phyloP scores from a whole-genome alignment of 441 rosid species.

The Mallotus repandus region DNA sequence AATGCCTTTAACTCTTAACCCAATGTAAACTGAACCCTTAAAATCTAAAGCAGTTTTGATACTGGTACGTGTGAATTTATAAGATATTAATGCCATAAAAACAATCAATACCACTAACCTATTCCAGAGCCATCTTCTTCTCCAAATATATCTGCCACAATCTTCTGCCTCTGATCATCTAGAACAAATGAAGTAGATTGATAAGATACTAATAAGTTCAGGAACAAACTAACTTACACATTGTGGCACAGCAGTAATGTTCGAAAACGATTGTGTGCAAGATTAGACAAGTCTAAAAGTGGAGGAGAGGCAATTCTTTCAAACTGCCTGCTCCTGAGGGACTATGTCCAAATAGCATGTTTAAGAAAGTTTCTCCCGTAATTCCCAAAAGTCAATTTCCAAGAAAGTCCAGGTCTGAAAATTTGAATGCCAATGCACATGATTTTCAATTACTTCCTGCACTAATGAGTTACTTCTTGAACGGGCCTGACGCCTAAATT shows the following conservation, averaged over 20 bases:
- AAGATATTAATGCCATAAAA: neutral
- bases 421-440: neutral
- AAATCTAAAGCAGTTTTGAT: neutral
- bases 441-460: conserved; percentile 2
- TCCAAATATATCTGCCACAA: conserved; percentile 20
- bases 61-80: neutral
- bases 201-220: neutral
- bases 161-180: neutral
- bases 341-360: neutral
- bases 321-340: neutral
- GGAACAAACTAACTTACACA: neutral
- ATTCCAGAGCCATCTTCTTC: conserved; percentile 16
- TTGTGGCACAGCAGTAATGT: neutral
- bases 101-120: conserved; percentile 3
- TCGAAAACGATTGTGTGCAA: neutral
- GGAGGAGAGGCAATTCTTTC: conserved; percentile 1
- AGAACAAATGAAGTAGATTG: conserved; percentile 1
- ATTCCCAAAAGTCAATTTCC: neutral
- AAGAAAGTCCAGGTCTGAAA: neutral
- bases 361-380: neutral
- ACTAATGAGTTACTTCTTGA: neutral
- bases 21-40: too few species aligned
- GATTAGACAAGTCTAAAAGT: neutral
- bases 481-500: conserved; percentile 10
- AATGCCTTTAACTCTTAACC: too few species aligned